These are phyloP conservation scores for Chaetomiaceae sp. DNA, from an alignment of 2,329 filamentous ascomycete genomes.

Conservation along the genomic window DNA sequence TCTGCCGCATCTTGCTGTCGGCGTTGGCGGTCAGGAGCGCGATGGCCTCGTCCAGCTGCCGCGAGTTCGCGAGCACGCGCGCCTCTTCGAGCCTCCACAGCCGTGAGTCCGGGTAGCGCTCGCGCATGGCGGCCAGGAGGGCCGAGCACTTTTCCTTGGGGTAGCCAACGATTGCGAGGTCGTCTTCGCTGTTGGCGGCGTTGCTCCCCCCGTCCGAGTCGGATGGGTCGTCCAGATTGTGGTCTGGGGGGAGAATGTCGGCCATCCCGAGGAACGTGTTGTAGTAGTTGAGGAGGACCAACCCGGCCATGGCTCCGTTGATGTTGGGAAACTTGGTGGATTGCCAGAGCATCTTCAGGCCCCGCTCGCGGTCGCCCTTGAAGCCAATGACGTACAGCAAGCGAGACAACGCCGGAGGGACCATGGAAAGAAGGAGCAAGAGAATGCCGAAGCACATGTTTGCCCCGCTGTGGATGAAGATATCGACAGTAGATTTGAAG, in stretches of 20 bases:
- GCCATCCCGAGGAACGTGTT: conserved; percentile 81
- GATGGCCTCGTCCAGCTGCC: conserved; percentile 63
- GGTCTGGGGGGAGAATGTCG: conserved; percentile 71
- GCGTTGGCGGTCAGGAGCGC: conserved; percentile 56
- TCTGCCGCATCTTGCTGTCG: conserved; percentile 76
- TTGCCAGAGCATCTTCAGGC: conserved; percentile 84
- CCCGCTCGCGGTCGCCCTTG: conserved; percentile 77
- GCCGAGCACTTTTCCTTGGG: conserved; percentile 63
- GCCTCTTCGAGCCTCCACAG: conserved; percentile 90
- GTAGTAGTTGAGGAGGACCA: conserved; percentile 80
- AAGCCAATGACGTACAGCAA: conserved; percentile 88
- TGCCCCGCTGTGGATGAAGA: conserved; percentile 83
- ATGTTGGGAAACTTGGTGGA: conserved; percentile 81
- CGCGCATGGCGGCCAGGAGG: conserved; percentile 69
- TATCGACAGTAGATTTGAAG: conserved; percentile 72
- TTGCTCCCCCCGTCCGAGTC: conserved; percentile 36
- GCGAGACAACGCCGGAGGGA: conserved; percentile 85
- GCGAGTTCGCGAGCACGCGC: conserved; percentile 64
- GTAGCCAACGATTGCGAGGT: conserved; percentile 66
- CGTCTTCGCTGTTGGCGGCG: conserved; percentile 23
- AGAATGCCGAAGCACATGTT: conserved; percentile 88
- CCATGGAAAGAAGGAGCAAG: conserved; percentile 82
- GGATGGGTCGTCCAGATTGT: conserved; percentile 42
- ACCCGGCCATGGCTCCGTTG: conserved; percentile 83
- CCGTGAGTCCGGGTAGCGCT: conserved; percentile 72